Base-by-base conservation (phyloP, 192 early-diverging fungal genomes). In the Coemansia sp. region DNA sequence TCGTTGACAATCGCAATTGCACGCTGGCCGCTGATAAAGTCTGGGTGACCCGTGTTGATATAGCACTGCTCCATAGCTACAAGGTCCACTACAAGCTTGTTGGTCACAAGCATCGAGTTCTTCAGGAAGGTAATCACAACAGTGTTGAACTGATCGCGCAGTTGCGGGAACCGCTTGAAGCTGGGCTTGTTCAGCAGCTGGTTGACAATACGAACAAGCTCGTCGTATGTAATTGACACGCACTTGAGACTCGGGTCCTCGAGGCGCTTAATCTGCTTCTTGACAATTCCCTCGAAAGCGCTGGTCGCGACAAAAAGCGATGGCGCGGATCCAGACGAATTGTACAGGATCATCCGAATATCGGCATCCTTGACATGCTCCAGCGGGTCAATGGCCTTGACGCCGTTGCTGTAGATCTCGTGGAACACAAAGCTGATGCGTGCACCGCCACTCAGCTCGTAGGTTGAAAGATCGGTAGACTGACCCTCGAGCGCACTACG, bases 351-450 rank as follows among this genome's bases (percentile, higher is more conserved):
- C 24, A 92, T 98, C 52, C 98, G 87, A 67, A 99, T 99, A 70
- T 99, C 98, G 9, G 90, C 84, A 73, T 99, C 96, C 80, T 99
- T 98, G 71, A 97, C 88, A 65, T 98, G 93, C 63, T 99, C 98
- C 68, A 99, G 93, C 11, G 95, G 95, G 74, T 99, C 96, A 68
- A 99, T 91, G 23, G 84, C 79, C 61, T 95, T 93, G 65, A 99
- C 82, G 46, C 93, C 94, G 64, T 86, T 86, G 33, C 89, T 80
- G 71, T 85, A 99, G 44, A 98, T 90, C 68, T 99, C 98, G 76
- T 99, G 96, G 78, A 98, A 98, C 9, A 99, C 98, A 86, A 94
- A 99, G 59, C 87, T 89, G 55, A 99, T 96, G 77, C 98, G 93
- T 13, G 98, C 98, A 61, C 98, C 98, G 61, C 98, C 98, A 56